phyloP scores from a whole-genome alignment of 805 yeast species.

The Dipodascus albidus region DNA sequence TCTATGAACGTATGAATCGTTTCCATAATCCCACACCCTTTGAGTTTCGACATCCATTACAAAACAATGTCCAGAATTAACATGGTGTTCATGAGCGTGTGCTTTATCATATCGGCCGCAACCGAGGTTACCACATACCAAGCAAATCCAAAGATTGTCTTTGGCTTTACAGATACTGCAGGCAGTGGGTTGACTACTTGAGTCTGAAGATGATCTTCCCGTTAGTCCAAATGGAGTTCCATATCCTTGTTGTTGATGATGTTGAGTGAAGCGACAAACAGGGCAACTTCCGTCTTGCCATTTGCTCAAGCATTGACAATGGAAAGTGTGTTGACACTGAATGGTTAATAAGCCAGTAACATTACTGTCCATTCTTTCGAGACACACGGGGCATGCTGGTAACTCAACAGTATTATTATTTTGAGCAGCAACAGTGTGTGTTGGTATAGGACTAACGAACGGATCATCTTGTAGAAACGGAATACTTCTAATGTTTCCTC shows the following conservation, averaged over 20 bases:
- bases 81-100: conserved; percentile 78
- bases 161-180: conserved; percentile 39
- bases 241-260: conserved; percentile 6
- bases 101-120: conserved; percentile 81
- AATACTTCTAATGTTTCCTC: conserved; percentile 34
- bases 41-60: conserved; percentile 81
- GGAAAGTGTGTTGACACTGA: conserved; percentile 89
- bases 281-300: conserved; percentile 92
- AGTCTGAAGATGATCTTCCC: not conserved
- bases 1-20: conserved; percentile 82
- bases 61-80: conserved; percentile 71
- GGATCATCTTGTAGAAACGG: conserved; percentile 70
- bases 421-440: conserved; percentile 16
- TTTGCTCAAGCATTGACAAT: conserved; percentile 74
- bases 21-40: conserved; percentile 91
- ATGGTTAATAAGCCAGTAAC: conserved; percentile 76
- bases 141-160: conserved; percentile 75
- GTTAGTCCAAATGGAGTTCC: conserved; percentile 6
- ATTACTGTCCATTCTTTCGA: conserved; percentile 75
- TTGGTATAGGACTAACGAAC: conserved; percentile 25
- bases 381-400: conserved; percentile 89
- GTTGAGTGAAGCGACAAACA: conserved; percentile 63
- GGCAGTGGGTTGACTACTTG: conserved; percentile 2
- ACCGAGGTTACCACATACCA: conserved; percentile 85
- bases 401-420: conserved; percentile 39